Percentiles rank a stretch among this genome's conserved stretches.
These are phyloP conservation scores for Penicillium coffeae DNA, from an alignment of 495 filamentous ascomycete genomes.

Conservation along the genomic window DNA sequence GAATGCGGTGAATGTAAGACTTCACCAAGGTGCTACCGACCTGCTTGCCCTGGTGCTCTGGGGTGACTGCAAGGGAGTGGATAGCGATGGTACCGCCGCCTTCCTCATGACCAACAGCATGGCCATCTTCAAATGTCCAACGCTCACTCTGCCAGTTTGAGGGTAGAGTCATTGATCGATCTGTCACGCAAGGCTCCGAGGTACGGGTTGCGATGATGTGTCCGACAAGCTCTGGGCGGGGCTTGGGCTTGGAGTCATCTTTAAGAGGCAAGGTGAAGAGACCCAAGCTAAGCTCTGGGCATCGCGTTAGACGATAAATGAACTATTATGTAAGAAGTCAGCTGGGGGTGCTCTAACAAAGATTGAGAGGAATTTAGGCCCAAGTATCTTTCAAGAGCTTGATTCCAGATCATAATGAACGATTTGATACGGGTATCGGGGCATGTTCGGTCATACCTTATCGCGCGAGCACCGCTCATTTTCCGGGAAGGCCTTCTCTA, in stretches of 20 bases:
- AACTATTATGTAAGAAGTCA: slow-evolving; percentile 51
- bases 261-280: slow-evolving; percentile 62
- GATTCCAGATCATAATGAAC: no score
- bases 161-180: slow-evolving; percentile 72
- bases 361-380: background rate
- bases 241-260: slow-evolving; percentile 42
- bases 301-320: slow-evolving; percentile 71
- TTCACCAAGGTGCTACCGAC: slow-evolving; percentile 73
- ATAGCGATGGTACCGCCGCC: slow-evolving; percentile 69
- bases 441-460: no score
- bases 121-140: slow-evolving; percentile 29
- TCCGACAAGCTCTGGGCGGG: slow-evolving; percentile 60
- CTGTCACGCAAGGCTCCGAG: slow-evolving; percentile 57
- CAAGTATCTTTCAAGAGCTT: no score
- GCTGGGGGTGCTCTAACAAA: background rate
- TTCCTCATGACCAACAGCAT: slow-evolving; percentile 61
- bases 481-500: slow-evolving; percentile 76
- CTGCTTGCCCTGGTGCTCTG: slow-evolving; percentile 67
- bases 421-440: no score
- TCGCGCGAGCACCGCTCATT: slow-evolving; percentile 70
- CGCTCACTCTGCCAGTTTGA: slow-evolving; percentile 54
- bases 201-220: slow-evolving; percentile 77
- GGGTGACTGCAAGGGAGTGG: slow-evolving; percentile 78
- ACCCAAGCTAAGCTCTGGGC: slow-evolving; percentile 76
- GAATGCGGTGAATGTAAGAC: slow-evolving; percentile 69